Conservation (phyloP, 2,329 filamentous ascomycete species). For the Aspergillus felis region DNA sequence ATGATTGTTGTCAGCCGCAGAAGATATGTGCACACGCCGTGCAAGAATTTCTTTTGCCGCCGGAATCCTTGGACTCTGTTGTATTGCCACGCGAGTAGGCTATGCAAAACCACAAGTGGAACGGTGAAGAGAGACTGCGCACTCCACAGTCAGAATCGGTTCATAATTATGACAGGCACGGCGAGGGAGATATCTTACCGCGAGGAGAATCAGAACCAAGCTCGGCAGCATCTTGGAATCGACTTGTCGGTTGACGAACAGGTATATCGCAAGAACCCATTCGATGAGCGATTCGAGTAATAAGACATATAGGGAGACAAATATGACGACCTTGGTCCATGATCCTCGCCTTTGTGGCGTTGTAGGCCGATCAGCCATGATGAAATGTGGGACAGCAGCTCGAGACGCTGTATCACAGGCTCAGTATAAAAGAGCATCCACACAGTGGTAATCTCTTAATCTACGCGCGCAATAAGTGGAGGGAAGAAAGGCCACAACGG, state of each 20-base stretch:
- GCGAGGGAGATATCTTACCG: constrained; percentile 24
- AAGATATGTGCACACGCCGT: constrained; percentile 32
- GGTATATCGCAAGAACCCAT: constrained; percentile 31
- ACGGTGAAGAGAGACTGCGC: constrained; percentile 34
- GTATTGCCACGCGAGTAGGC: constrained; percentile 38
- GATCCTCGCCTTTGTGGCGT: constrained; percentile 24
- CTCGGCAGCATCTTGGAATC: constrained; percentile 38
- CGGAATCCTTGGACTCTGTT: constrained; percentile 28
- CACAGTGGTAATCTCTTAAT: neutral
- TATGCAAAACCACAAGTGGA: constrained; percentile 34
- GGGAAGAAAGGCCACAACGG: neutral
- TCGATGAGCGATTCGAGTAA: constrained; percentile 34
- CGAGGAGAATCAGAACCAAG: constrained; percentile 32
- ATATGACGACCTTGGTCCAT: constrained; percentile 35
- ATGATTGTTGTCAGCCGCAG: constrained; percentile 32
- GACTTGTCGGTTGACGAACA: constrained; percentile 32
- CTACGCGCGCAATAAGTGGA: neutral
- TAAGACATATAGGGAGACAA: constrained; percentile 32
- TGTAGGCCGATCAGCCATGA: constrained; percentile 9
- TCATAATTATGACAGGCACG: neutral
- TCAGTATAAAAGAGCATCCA: neutral
- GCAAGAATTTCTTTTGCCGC: constrained; percentile 29
- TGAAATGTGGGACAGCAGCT: neutral
- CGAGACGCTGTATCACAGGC: neutral
- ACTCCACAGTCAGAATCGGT: neutral